A percentile compares a stretch with the other conserved stretches of the same genome.
phyloP scores from a whole-genome alignment of 2,329 filamentous ascomycete species.

The Apiospora saccharicola region DNA sequence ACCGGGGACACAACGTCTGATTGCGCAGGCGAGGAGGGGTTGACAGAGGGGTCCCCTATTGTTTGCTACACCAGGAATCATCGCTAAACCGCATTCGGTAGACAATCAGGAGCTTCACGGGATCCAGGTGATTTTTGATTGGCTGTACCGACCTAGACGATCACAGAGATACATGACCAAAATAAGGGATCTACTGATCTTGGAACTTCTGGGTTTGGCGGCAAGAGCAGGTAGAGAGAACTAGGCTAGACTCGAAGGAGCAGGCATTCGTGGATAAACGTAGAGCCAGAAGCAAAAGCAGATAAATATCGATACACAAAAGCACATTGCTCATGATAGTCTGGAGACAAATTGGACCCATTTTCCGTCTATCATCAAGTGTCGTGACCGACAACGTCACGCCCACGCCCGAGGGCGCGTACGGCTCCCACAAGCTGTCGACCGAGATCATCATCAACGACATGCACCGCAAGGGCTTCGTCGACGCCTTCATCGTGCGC shows the following conservation, averaged over 20 bases:
- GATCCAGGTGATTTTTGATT: background rate
- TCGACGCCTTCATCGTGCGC: constrained; percentile 64
- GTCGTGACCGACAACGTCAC: constrained; percentile 58
- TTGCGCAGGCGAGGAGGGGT: background rate
- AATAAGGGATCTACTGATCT: background rate
- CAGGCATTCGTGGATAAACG: background rate
- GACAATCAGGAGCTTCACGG: too few species aligned
- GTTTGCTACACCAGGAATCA: background rate
- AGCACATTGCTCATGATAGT: too few species aligned
- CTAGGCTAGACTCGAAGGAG: background rate
- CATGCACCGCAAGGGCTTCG: constrained; percentile 64
- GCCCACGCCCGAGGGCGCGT: constrained; percentile 68
- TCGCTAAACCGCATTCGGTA: background rate
- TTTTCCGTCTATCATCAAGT: too few species aligned
- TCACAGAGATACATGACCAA: background rate
- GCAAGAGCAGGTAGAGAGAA: too few species aligned
- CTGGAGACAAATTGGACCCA: too few species aligned
- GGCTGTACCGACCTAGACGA: background rate
- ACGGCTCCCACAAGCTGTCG: constrained; percentile 69
- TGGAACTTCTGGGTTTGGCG: background rate
- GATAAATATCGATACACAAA: background rate
- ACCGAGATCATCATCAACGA: constrained; percentile 70
- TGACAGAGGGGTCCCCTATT: background rate
- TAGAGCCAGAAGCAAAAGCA: background rate
- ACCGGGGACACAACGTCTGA: background rate